Evolutionary conservation across 2,329 filamentous ascomycete genomes (phyloP).

Genomic region (Alternaria gaisen): DNA sequence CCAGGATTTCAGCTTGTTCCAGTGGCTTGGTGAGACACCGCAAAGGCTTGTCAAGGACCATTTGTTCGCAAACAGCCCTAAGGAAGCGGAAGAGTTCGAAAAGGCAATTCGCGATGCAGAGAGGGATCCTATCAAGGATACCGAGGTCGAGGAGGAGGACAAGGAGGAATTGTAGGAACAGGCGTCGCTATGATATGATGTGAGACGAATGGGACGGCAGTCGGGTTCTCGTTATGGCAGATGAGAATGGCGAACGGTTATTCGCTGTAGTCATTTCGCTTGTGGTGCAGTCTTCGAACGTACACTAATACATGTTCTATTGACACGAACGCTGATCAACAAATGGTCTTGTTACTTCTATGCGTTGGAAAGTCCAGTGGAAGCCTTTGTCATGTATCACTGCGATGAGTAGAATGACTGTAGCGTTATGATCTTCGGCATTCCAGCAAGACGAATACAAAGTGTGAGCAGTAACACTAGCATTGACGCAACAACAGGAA

Average conservation of each 20-base stretch:
- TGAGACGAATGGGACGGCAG: background rate
- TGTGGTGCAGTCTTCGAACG: background rate
- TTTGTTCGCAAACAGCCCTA: slow-evolving; percentile 68
- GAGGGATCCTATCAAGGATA: slow-evolving; percentile 58
- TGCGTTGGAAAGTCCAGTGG: too few species aligned
- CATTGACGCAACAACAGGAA: too few species aligned
- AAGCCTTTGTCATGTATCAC: too few species aligned
- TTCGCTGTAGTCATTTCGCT: background rate
- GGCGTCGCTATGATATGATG: background rate
- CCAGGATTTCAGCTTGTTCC: slow-evolving; percentile 75
- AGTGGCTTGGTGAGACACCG: slow-evolving; percentile 79
- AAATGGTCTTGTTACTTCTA: background rate
- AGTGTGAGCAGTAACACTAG: too few species aligned
- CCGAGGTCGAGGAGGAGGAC: slow-evolving; percentile 39
- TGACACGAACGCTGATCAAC: background rate
- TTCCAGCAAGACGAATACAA: too few species aligned
- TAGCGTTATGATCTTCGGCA: too few species aligned
- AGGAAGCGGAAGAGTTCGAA: slow-evolving; percentile 70
- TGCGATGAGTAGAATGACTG: too few species aligned
- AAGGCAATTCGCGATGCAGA: slow-evolving; percentile 68
- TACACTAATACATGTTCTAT: background rate
- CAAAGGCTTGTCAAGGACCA: slow-evolving; percentile 72
- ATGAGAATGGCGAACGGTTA: background rate
- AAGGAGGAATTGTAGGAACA: slow-evolving; percentile 31
- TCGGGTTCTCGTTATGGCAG: background rate